Evolutionary conservation across 352 stramenopile species (phyloP).

Genomic region (Globisporangium heterothallicum): DNA sequence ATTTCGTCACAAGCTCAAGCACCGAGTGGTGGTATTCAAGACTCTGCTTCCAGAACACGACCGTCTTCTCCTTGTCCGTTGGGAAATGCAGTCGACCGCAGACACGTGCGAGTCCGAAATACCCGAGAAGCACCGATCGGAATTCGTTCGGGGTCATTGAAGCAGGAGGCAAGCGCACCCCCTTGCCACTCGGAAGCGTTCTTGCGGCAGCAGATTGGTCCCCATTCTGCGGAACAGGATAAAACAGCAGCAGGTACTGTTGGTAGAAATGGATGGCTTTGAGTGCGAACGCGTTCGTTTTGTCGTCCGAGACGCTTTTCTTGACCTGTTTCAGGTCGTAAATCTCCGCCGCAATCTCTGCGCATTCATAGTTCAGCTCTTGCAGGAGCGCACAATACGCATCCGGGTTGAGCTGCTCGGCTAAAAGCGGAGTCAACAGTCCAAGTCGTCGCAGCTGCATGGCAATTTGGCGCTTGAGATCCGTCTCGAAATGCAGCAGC

Average conservation of each 20-base stretch:
- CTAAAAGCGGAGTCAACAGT: constrained; percentile 40
- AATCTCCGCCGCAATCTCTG: constrained; percentile 49
- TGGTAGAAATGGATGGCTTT: constrained; percentile 69
- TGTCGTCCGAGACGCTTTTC: constrained; percentile 21
- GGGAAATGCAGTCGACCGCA: constrained; percentile 51
- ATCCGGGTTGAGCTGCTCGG: constrained; percentile 40
- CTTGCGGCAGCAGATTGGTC: constrained; percentile 14
- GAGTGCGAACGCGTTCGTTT: constrained; percentile 45
- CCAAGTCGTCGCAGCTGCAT: constrained; percentile 56
- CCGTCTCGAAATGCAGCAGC: constrained; percentile 44
- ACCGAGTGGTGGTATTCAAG: constrained; percentile 48
- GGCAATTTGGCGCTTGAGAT: constrained; percentile 50
- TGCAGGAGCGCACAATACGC: constrained; percentile 54
- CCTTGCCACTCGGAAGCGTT: constrained; percentile 24
- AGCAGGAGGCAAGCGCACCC: constrained; percentile 21
- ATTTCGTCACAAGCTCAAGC: constrained; percentile 33
- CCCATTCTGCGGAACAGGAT: constrained; percentile 17
- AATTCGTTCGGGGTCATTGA: constrained; percentile 33
- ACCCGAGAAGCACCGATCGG: constrained; percentile 41
- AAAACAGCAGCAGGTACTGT: constrained; percentile 67
- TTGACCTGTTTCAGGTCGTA: constrained; percentile 62
- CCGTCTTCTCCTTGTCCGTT: constrained; percentile 39
- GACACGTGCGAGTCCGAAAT: constrained; percentile 54
- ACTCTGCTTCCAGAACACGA: constrained; percentile 52
- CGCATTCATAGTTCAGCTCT: constrained; percentile 62